These are phyloP conservation scores for Coelastrella sp. DNA, from an alignment of 139 green algal genomes.

Conservation along the genomic window DNA sequence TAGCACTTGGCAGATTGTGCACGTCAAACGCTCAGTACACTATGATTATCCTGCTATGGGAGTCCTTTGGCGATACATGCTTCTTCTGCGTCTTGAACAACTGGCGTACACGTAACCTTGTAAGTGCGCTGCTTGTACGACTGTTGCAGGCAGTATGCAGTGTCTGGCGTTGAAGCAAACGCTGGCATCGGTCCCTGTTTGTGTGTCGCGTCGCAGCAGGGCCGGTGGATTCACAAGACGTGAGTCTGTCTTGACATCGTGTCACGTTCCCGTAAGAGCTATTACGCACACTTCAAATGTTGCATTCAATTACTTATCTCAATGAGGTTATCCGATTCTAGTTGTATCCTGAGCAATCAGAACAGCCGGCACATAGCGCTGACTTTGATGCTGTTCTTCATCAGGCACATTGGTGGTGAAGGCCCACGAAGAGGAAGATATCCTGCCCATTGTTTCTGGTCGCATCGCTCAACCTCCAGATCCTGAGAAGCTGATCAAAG, in stretches of 20 bases:
- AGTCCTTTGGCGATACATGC: too few relatives aligned
- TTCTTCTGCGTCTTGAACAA: neutral
- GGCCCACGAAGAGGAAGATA: slow-evolving; percentile 36
- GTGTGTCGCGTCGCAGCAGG: slow-evolving; percentile 1
- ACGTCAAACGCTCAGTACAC: too few relatives aligned
- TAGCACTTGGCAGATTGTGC: too few relatives aligned
- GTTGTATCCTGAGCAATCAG: neutral
- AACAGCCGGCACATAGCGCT: neutral
- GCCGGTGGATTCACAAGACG: neutral
- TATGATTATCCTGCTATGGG: too few relatives aligned
- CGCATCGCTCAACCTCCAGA: neutral
- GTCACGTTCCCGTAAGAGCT: neutral
- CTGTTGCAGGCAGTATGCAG: slow-evolving; percentile 11
- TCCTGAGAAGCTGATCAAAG: neutral
- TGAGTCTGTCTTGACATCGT: neutral
- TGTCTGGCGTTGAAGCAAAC: neutral
- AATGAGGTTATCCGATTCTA: too few relatives aligned
- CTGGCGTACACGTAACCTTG: neutral
- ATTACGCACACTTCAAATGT: too few relatives aligned
- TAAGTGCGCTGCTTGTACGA: too few relatives aligned
- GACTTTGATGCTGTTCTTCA: neutral
- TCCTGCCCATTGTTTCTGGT: slow-evolving; percentile 28
- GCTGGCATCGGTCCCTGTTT: neutral
- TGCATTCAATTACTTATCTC: too few relatives aligned
- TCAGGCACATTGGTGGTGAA: slow-evolving; percentile 11